These are phyloP conservation scores for Tylopilus intermedius DNA, from an alignment of 768 basidiomycete genomes.

Conservation along the genomic window DNA sequence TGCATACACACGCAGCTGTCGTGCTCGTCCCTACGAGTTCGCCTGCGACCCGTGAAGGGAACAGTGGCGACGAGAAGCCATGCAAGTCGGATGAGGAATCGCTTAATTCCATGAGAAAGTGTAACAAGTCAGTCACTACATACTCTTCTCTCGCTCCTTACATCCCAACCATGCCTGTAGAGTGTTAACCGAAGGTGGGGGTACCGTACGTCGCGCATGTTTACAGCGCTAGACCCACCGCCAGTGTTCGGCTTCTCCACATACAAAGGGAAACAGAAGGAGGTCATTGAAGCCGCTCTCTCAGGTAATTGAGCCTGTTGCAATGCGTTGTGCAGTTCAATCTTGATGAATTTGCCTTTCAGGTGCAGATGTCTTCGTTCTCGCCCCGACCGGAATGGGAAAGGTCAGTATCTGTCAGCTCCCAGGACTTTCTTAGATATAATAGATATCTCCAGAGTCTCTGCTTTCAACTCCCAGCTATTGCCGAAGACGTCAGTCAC, in stretches of 20 bases:
- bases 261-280: slow-evolving; percentile 76
- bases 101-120: slow-evolving; percentile 4
- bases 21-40: slow-evolving; percentile 19
- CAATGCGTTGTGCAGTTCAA: not conserved
- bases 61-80: slow-evolving; percentile 1
- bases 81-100: not conserved
- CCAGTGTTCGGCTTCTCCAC: slow-evolving; percentile 63
- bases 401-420: slow-evolving; percentile 45
- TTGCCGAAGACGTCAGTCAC: slow-evolving; percentile 49
- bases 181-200: slow-evolving; percentile 23
- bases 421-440: not conserved
- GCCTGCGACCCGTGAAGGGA: not conserved
- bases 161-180: slow-evolving; percentile 7
- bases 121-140: slow-evolving; percentile 12
- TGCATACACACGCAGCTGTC: slow-evolving; percentile 1
- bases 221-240: not conserved
- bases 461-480: slow-evolving; percentile 81
- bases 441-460: slow-evolving; percentile 48
- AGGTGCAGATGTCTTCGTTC: slow-evolving; percentile 73
- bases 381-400: slow-evolving; percentile 87
- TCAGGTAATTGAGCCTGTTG: slow-evolving; percentile 46
- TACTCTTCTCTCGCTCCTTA: not conserved
- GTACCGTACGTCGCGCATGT: not conserved
- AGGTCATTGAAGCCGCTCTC: slow-evolving; percentile 68
- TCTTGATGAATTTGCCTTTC: not conserved